These are phyloP conservation scores for Penicillium lagena DNA, from an alignment of 495 filamentous ascomycete genomes.

Conservation along the genomic window DNA sequence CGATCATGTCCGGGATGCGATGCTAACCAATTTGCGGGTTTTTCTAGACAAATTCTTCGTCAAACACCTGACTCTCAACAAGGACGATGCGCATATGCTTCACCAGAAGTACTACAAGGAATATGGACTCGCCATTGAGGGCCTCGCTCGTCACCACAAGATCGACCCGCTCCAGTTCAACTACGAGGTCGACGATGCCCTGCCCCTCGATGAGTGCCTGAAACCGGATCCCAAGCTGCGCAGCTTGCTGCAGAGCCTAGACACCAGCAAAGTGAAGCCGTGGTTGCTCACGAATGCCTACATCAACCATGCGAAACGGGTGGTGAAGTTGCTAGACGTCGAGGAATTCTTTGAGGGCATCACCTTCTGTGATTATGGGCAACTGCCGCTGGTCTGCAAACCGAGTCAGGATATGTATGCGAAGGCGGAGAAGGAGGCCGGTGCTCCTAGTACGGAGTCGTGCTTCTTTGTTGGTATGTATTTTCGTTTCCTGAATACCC, in stretches of 20 bases:
- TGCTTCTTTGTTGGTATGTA: constrained; percentile 86
- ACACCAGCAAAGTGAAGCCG: constrained; percentile 69
- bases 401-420: constrained; percentile 76
- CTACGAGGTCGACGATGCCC: constrained; percentile 84
- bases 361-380: constrained; percentile 83
- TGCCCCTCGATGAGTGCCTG: constrained; percentile 81
- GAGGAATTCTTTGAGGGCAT: constrained; percentile 90
- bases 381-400: constrained; percentile 70
- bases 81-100: constrained; percentile 70
- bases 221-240: constrained; percentile 69
- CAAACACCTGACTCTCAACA: constrained; percentile 64
- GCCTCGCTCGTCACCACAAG: constrained; percentile 86
- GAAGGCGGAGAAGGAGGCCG: constrained; percentile 65
- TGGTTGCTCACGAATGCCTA: constrained; percentile 99
- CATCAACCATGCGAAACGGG: constrained; percentile 75
- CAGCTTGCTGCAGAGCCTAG: constrained; percentile 69
- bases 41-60: constrained; percentile 67
- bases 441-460: constrained; percentile 46
- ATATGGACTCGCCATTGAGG: constrained; percentile 96
- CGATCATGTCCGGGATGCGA: not conserved
- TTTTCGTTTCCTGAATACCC: not conserved
- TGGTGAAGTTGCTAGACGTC: constrained; percentile 71
- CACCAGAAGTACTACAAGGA: constrained; percentile 89
- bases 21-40: not conserved
- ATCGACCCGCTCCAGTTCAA: constrained; percentile 97